Conservation (phyloP, 2,329 filamentous ascomycete species). For the Ilyonectria mors-panacis region DNA sequence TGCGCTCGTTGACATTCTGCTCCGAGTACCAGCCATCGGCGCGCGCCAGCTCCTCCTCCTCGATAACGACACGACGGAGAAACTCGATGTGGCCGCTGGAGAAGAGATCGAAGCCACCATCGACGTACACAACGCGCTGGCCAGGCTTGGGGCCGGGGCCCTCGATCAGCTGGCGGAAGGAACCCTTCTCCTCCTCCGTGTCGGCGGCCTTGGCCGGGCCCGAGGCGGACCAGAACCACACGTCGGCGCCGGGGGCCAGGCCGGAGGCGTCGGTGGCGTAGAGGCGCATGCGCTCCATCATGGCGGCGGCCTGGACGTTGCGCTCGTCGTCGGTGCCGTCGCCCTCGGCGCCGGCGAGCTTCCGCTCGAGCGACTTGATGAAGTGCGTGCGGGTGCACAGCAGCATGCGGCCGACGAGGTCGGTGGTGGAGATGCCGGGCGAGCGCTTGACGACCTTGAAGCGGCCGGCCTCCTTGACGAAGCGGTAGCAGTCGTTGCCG, state of each 20-base stretch:
- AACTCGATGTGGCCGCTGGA: slow-evolving; percentile 98
- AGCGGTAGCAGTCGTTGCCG: slow-evolving; percentile 97
- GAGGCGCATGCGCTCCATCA: slow-evolving; percentile 83
- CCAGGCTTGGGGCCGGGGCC: slow-evolving; percentile 81
- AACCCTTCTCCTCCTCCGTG: slow-evolving; percentile 72
- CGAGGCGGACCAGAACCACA: slow-evolving; percentile 85
- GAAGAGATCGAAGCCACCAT: slow-evolving; percentile 97
- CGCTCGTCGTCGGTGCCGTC: slow-evolving; percentile 78
- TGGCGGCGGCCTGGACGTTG: slow-evolving; percentile 73
- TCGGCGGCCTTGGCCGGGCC: slow-evolving; percentile 61
- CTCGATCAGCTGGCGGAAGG: slow-evolving; percentile 77
- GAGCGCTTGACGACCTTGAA: slow-evolving; percentile 98
- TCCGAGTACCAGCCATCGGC: slow-evolving; percentile 82
- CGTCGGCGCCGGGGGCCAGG: slow-evolving; percentile 81
- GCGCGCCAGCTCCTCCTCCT: slow-evolving; percentile 79
- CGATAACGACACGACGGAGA: slow-evolving; percentile 80
- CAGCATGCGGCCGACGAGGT: slow-evolving; percentile 98
- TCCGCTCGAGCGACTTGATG: slow-evolving; percentile 82
- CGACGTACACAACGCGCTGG: slow-evolving; percentile 93
- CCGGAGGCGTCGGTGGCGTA: slow-evolving; percentile 93
- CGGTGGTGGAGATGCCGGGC: slow-evolving; percentile 96
- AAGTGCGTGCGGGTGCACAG: slow-evolving; percentile 96
- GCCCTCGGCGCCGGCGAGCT: slow-evolving; percentile 80
- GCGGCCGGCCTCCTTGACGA: slow-evolving; percentile 91
- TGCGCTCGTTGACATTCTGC: slow-evolving; percentile 73